Evolutionary conservation across 495 filamentous ascomycete genomes (phyloP), one percentile per base, ranked within the genome.

Genomic region (Aspergillus taichungensis): DNA sequence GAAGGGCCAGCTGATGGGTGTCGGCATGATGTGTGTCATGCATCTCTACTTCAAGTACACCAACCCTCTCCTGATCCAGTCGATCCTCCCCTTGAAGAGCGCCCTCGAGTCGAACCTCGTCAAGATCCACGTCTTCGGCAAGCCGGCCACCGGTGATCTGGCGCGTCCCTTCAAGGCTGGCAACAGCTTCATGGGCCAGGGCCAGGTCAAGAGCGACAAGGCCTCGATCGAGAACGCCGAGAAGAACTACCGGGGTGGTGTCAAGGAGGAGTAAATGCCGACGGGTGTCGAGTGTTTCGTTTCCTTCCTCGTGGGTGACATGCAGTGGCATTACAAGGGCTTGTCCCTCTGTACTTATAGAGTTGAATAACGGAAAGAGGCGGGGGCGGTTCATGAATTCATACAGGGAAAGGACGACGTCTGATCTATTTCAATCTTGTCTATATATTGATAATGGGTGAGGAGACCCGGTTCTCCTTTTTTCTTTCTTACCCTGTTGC

Each of bases 31-130:
- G 92, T 79, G 68, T 50, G 82, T 95, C 60, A 97, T 98, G 92
- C 92, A 96, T 73, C 49, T 96, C 53, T 97, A 97, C 81, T 82
- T 98, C 74, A 87, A 95, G 69, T 97, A 95, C 84, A 95, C 90
- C 72, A 98, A 96, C 80, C 92, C 92, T 30, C 85, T 98, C 32
- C 71, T 97, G 60, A 94, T 98, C 76, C 92, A 98, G 79, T 89
- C 84, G 60, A 94, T 98, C 76, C 91, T 98, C 63, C 92, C 92
- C 29, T 75, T 97, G 61, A 98, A 98, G 82, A 75, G 84, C 57
- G 92, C 87, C 8, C 76, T 97, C 68, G 92, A 98, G 73, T 72
- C 83, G 66, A 97, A 95, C 73, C 70, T 95, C 59, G 78, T 88
- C 67, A 95, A 96, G 82, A 91, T 98, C 60, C 85, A 96, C 68